Percentiles rank a stretch among this genome's conserved stretches.
Evolutionary conservation across 768 basidiomycete genomes (phyloP).

Genomic region (Megacollybia marginata): DNA sequence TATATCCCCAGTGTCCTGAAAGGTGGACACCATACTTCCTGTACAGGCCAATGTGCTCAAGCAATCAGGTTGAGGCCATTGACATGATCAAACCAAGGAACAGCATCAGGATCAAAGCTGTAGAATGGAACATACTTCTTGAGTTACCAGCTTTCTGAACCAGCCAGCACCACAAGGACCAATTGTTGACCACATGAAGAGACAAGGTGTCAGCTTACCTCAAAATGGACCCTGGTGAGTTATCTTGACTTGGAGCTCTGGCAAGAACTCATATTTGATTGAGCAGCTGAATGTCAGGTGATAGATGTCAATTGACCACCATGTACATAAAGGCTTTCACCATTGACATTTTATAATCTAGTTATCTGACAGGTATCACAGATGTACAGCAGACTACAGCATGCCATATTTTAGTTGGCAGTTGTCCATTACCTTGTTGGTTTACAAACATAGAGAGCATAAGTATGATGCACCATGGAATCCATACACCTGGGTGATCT

Average conservation of each 20-base stretch:
- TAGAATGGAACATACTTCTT: conserved; percentile 46
- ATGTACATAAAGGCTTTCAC: conserved; percentile 87
- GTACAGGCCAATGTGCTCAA: conserved; percentile 93
- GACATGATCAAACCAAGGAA: conserved; percentile 78
- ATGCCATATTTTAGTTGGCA: conserved; percentile 99
- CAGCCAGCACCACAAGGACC: conserved; percentile 95
- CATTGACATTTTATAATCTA: conserved; percentile 77
- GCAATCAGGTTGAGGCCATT: conserved; percentile 86
- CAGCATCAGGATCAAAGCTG: neutral
- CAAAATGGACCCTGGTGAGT: conserved; percentile 99
- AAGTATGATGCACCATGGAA: conserved; percentile 81
- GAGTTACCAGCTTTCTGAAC: conserved; percentile 84
- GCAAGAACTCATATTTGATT: conserved; percentile 92
- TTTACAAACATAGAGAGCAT: neutral
- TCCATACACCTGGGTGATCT: conserved; percentile 98
- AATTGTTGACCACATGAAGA: conserved; percentile 69
- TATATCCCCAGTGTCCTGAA: conserved; percentile 59
- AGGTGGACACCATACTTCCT: conserved; percentile 84
- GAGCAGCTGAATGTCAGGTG: conserved; percentile 89
- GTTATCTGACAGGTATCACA: neutral
- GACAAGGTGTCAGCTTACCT: conserved; percentile 36
- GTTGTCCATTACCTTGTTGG: conserved; percentile 51
- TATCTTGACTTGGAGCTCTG: conserved; percentile 93
- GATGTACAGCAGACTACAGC: conserved; percentile 82
- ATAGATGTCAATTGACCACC: conserved; percentile 95